Percentiles rank a stretch among this genome's conserved stretches.
Conservation (phyloP, 2,329 filamentous ascomycete species). For the Diaporthe sp. region DNA sequence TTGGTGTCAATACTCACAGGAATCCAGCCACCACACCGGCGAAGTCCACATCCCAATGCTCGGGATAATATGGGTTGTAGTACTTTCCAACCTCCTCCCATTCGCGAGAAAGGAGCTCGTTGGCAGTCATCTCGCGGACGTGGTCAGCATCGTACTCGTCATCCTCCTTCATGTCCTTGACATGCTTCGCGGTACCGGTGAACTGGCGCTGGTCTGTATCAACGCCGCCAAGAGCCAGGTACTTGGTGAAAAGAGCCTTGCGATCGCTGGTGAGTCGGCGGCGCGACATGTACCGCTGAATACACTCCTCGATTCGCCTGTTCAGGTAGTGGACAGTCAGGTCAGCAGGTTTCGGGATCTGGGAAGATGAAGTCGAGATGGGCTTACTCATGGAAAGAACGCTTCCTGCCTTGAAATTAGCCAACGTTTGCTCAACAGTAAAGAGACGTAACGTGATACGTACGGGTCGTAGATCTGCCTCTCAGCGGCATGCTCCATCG, state of each 20-base stretch:
- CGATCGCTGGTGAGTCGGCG: slow-evolving; percentile 79
- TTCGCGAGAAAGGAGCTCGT: slow-evolving; percentile 68
- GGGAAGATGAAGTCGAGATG: no score
- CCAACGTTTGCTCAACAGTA: background rate
- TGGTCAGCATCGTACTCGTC: slow-evolving; percentile 65
- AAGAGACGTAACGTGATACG: slow-evolving; percentile 48
- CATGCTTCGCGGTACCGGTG: slow-evolving; percentile 63
- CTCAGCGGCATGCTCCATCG: slow-evolving; percentile 77
- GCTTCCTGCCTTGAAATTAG: slow-evolving; percentile 55
- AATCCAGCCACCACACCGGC: slow-evolving; percentile 82
- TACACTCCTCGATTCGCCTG: slow-evolving; percentile 86
- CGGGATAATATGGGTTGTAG: slow-evolving; percentile 63
- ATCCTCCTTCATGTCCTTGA: slow-evolving; percentile 61
- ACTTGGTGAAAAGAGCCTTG: slow-evolving; percentile 79
- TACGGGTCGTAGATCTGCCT: slow-evolving; percentile 76
- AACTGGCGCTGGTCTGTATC: slow-evolving; percentile 72
- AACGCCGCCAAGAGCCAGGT: slow-evolving; percentile 87
- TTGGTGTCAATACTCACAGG: slow-evolving; percentile 67
- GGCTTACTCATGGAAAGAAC: slow-evolving; percentile 70
- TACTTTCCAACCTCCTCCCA: slow-evolving; percentile 56
- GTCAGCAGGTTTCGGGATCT: slow-evolving; percentile 19
- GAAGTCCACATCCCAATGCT: slow-evolving; percentile 87
- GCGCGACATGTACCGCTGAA: slow-evolving; percentile 83
- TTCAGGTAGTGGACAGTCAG: slow-evolving; percentile 19
- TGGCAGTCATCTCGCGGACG: slow-evolving; percentile 74